Base-by-base conservation (phyloP, 2,329 filamentous ascomycete genomes). In the Aspergillus sp. region DNA sequence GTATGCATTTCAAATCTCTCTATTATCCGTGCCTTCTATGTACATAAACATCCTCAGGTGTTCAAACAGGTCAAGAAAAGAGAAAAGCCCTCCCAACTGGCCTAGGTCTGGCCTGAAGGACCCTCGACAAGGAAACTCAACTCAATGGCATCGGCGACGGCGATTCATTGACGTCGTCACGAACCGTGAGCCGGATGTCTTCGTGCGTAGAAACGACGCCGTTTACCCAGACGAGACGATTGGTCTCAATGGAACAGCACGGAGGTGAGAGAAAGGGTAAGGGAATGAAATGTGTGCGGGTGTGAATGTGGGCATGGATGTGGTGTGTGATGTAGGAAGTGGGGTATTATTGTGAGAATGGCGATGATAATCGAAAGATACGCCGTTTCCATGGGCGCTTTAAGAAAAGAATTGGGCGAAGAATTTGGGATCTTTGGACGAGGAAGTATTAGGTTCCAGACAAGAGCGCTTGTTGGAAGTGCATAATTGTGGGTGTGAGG, bases 151-250 rank as follows among this genome's bases (percentile, higher is more conserved):
- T 10, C 64, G 64, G 10, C 61, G 65, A 53, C 67, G 67, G 67
- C 73, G 72, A 6, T 56, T 79, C 20, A 67, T 68, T 20, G 75
- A 80, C 51, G 66, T 79, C 55, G 47, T 78, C 16, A 72, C 62
- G 7, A 73, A 72, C 39, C 75, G 71, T 57, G 78, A 77, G 1
- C 77, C 78, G 12, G 78, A 80, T 64, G 75, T 80, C 5, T 79
- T 75, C 39, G 66, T 80, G n/a, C 73, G 69, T 7, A 62, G 54
- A 14, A 66, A 73, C 49, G 54, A 29, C 22, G 26, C 36, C 11
- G 36, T 3, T 9, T 29, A 45, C 10, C 16, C 32, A 32, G 31
- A n/a, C 52, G 16, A 32, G 20, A 42, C 18, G 10, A 31, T n/a
- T 55, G 42, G 53, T 55, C 53, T 9, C 24, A 16, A 9, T 36